These are phyloP conservation scores for Ophiostoma australiae DNA, from an alignment of 2,329 filamentous ascomycete genomes.

Conservation along the genomic window DNA sequence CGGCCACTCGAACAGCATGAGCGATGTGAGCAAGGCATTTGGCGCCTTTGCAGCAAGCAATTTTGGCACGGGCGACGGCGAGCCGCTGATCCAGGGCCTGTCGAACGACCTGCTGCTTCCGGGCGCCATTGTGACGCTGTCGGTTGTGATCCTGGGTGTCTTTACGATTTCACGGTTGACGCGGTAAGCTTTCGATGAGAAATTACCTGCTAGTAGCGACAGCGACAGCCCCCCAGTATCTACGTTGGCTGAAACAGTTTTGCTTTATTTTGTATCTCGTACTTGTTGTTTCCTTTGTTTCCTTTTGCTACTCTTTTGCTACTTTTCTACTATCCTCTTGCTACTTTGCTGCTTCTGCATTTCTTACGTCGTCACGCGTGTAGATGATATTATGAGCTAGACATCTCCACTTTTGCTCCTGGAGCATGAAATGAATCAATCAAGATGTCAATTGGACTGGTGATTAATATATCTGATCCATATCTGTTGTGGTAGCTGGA, in stretches of 20 bases:
- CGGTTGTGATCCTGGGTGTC: slow-evolving; percentile 87
- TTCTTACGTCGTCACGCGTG: slow-evolving; percentile 9
- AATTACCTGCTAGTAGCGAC: background rate
- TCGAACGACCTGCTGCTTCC: slow-evolving; percentile 91
- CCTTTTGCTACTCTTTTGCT: background rate
- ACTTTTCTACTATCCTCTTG: background rate
- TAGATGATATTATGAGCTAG: slow-evolving; percentile 14
- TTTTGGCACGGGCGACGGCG: slow-evolving; percentile 32
- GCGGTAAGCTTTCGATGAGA: background rate
- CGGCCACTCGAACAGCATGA: slow-evolving; percentile 27
- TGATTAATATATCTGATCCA: background rate
- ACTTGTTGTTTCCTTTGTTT: background rate
- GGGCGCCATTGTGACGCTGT: slow-evolving; percentile 90
- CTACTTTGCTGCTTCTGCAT: background rate
- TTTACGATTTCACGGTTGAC: slow-evolving; percentile 76
- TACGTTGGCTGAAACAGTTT: background rate
- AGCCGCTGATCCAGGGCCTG: slow-evolving; percentile 83
- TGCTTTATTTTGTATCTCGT: background rate
- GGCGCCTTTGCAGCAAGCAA: slow-evolving; percentile 21
- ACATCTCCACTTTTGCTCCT: slow-evolving; percentile 23
- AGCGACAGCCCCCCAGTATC: background rate
- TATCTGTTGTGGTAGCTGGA: background rate
- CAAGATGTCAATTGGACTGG: background rate
- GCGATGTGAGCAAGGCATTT: slow-evolving; percentile 24
- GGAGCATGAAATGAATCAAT: slow-evolving; percentile 14